Evolutionary conservation across 305 asterid species (phyloP).

Genomic region (Fraxinus ornus): DNA sequence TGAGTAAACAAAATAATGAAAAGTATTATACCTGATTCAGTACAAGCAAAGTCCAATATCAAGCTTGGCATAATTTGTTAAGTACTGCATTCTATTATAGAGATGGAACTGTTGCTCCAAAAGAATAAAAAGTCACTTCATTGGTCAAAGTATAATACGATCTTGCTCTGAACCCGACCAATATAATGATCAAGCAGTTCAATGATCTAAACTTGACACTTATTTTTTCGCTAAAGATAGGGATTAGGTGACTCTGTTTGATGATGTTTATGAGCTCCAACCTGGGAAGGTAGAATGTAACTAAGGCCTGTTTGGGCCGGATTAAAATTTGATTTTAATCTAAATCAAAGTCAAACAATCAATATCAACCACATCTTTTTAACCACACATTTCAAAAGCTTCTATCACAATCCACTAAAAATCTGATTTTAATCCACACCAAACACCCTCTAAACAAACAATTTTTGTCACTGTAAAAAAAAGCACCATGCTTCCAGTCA

Average conservation of each 20-base stretch:
- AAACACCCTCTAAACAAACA: too few species aligned
- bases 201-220: neutral
- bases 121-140: conserved; percentile 13
- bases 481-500: neutral
- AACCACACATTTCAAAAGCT: too few species aligned
- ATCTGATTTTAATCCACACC: too few species aligned
- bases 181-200: conserved; percentile 19
- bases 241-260: neutral
- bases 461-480: neutral
- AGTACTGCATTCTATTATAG: neutral
- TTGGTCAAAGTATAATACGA: neutral
- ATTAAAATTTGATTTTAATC: too few species aligned
- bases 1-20: neutral
- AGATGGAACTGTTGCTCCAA: neutral
- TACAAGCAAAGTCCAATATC: neutral
- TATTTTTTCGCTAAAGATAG: neutral
- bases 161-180: neutral
- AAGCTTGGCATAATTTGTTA: neutral
- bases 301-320: too few species aligned
- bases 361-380: too few species aligned
- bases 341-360: too few species aligned
- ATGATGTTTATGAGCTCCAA: neutral
- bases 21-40: conserved; percentile 16
- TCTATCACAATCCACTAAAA: too few species aligned
- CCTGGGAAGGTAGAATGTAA: neutral